Evolutionary conservation across 495 filamentous ascomycete species (phyloP), one percentile per base, ranked within the genome.

Genomic region (Neurospora sp.): DNA sequence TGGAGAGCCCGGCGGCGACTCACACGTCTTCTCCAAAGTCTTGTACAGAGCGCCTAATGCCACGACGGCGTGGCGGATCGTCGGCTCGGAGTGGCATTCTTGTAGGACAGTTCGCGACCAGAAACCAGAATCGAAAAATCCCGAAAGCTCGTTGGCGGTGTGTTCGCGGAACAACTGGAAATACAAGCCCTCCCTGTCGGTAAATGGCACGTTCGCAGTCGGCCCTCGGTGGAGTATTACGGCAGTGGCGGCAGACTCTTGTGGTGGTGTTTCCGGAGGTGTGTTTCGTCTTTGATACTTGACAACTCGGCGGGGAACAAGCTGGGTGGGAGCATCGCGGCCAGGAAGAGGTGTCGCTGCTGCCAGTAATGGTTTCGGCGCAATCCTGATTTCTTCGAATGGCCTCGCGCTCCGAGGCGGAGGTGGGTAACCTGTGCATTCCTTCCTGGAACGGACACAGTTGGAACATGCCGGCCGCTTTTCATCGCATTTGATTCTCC

Each of bases 401-500:
- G 80, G 79, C 54, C 81, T 78, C 16, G 82, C 77, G 70, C 79
- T 81, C 72, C 84, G 80, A 31, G 81, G 78, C 72, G 85, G 85
- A 6, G 86, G 83, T 18, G 86, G 86, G 73, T 88, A 89, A 72
- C 87, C 87, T 38, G 79, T 78, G 76, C 87, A 89, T 23, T 74
- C 70, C 74, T 84, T 85, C 72, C 82, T 85, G 10, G 85, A 86
- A 31, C 83, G 81, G 20, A 87, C 78, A 74, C 90, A 92, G 46
- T 88, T 86, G 40, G 80, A 80, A 76, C 89, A 92, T 4, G 77
- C 75, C 5, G 90, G 89, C 70, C 87, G 88, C 73, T 82, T 83
- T 78, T 92, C 90, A 79, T 89, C 90, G 80, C 90, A 92, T 81
- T 91, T 91, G 38, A 92, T 89, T 75, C 86, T 85, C 54, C 90